Evolutionary conservation across 768 basidiomycete genomes (phyloP), one percentile per base, ranked within the genome.

Genomic region (Clitopilus hobsonii): DNA sequence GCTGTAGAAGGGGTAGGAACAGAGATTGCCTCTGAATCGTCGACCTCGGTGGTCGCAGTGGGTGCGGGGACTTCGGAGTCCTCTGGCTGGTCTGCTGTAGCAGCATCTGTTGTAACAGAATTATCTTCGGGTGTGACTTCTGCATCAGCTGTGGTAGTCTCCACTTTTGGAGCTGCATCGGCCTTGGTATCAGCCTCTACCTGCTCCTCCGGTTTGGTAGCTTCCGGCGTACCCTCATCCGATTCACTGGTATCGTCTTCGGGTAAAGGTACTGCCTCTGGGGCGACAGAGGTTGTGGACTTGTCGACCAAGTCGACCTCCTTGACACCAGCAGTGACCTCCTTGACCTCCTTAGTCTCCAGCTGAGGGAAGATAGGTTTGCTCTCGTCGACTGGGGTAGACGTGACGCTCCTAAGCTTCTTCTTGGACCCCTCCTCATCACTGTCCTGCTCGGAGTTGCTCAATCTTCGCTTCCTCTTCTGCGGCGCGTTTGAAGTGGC

Each of bases 401-500:
- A 64, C 57, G 63, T 67, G 63, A 57, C 69, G 55, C 73, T 73
- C 53, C 75, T 74, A 38, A 71, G 66, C 65, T 76, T 77, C 69
- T 80, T 82, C 59, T 70, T 70, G 53, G 66, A 69, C 22, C 71
- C 63, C 50, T 70, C 64, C 52, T 74, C 74, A 14, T 69, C 73
- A 57, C 71, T 41, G 58, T 78, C 72, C 55, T 71, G 69, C 52
- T 79, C 78, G 22, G 74, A 67, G 23, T 70, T 70, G 72, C 84
- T 85, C 63, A 82, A 62, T 38, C 83, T 80, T 59, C 89, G 84
- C 70, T 89, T 90, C 20, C 78, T 75, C 30, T 81, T 82, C 47
- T 80, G 80, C 0, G 88, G 88, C 2, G 88, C 87, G 62, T 82
- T 87, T 23, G 88, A 89, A 1, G 89, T 88, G 25, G 86, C 88